phyloP scores from a whole-genome alignment of 768 basidiomycete genomes.

The Trametes villosa region DNA sequence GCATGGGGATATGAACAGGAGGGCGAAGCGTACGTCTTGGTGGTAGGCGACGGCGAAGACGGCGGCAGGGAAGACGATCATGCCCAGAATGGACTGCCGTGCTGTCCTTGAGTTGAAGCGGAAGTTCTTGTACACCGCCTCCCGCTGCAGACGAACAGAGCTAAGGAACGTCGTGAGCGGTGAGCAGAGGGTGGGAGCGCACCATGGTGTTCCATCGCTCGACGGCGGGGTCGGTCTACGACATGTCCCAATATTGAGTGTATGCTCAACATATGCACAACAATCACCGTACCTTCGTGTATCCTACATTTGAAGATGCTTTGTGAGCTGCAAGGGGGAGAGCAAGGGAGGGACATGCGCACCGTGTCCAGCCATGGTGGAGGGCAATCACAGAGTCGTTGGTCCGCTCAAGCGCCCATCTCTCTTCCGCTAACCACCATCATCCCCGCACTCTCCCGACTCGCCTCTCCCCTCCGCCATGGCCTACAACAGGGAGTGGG shows the following conservation, averaged over 20 bases:
- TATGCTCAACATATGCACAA: slow-evolving; percentile 1
- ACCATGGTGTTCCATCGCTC: slow-evolving; percentile 68
- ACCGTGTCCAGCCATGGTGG: slow-evolving; percentile 72
- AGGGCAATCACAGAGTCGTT: slow-evolving; percentile 30
- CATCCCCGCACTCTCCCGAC: slow-evolving; percentile 23
- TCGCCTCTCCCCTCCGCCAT: slow-evolving; percentile 39
- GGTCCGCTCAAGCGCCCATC: slow-evolving; percentile 19
- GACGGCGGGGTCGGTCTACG: slow-evolving; percentile 52
- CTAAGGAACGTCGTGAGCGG: neutral
- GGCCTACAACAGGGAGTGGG: slow-evolving; percentile 87
- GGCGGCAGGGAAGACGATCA: slow-evolving; percentile 65
- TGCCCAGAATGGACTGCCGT: slow-evolving; percentile 62
- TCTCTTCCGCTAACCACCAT: slow-evolving; percentile 30
- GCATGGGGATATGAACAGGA: neutral
- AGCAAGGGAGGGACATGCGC: slow-evolving; percentile 22
- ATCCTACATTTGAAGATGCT: slow-evolving; percentile 43
- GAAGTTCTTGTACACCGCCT: slow-evolving; percentile 83
- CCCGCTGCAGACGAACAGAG: slow-evolving; percentile 55
- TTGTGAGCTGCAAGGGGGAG: neutral
- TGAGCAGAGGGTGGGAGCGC: neutral
- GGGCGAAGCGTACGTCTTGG: slow-evolving; percentile 43
- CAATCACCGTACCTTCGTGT: slow-evolving; percentile 52
- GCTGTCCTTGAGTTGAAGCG: slow-evolving; percentile 75
- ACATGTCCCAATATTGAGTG: slow-evolving; percentile 6
- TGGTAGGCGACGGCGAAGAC: slow-evolving; percentile 48